Conservation (phyloP, 208 protist species). For the Wallacemonas collosoma region DNA sequence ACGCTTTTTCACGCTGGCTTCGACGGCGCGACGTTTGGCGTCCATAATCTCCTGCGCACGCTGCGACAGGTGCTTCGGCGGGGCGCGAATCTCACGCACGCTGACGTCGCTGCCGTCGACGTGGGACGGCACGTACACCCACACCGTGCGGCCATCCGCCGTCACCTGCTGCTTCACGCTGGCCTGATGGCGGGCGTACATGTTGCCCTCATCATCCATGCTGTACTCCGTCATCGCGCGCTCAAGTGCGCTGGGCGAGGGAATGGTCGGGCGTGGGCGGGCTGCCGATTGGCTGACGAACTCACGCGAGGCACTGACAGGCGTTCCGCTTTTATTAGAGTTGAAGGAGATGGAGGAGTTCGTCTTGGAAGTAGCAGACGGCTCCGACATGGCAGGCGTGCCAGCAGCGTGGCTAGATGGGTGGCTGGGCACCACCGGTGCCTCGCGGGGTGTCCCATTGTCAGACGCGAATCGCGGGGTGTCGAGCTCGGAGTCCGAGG, state of each 20-base stretch:
- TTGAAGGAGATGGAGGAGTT: conserved; percentile 34
- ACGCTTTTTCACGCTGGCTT: conserved; percentile 40
- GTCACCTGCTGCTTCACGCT: conserved; percentile 44
- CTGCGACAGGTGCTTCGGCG: conserved; percentile 59
- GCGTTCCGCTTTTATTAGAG: conserved; percentile 17
- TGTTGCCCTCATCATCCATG: conserved; percentile 42
- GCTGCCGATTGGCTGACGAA: conserved; percentile 9
- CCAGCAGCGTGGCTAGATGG: conserved; percentile 11
- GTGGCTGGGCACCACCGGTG: conserved; percentile 12
- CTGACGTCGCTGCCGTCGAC: conserved; percentile 21
- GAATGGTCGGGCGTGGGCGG: conserved; percentile 41
- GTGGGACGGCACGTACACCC: conserved; percentile 54
- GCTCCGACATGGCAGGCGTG: conserved; percentile 26
- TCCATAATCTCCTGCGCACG: conserved; percentile 67
- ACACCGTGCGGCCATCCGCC: conserved; percentile 50
- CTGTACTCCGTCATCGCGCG: conserved; percentile 33
- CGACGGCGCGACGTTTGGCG: conserved; percentile 36
- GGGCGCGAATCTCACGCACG: conserved; percentile 48
- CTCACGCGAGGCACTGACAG: conserved; percentile 17
- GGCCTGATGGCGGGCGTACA: conserved; percentile 31
- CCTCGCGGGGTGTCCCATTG: background rate
- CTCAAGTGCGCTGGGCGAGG: conserved; percentile 46
- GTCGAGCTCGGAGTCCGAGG: conserved; percentile 4
- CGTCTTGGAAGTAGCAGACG: conserved; percentile 14
- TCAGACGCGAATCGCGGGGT: conserved; percentile 15